phyloP scores from a whole-genome alignment of 345 rosid species.

The Alliaria petiolata region DNA sequence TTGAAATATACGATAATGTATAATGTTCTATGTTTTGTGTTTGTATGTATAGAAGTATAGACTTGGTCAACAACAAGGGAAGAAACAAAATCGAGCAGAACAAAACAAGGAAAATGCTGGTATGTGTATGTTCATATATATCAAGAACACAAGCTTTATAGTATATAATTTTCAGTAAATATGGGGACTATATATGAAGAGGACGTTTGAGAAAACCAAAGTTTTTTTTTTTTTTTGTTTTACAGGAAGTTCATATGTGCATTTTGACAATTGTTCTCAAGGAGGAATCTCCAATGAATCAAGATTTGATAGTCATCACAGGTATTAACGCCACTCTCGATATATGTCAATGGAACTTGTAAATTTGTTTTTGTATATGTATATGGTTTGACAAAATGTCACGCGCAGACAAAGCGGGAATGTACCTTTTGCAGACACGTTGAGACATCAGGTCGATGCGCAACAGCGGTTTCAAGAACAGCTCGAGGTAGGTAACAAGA shows the following conservation, averaged over 20 bases:
- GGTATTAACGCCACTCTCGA: constrained; percentile 28
- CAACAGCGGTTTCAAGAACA: constrained; percentile 59
- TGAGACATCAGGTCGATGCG: constrained; percentile 52
- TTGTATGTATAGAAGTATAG: constrained; percentile 68
- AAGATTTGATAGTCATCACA: constrained; percentile 32
- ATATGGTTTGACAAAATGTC: constrained; percentile 1
- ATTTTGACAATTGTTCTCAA: constrained; percentile 34
- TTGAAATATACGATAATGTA: no score
- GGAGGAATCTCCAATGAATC: constrained; percentile 34
- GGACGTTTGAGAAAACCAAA: no score
- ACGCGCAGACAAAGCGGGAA: constrained; percentile 34
- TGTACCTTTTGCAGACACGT: constrained; percentile 43
- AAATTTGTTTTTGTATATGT: neutral
- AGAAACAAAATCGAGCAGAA: constrained; percentile 40
- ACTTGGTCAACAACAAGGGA: constrained; percentile 69
- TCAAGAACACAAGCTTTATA: neutral
- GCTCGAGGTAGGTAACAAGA: constrained; percentile 69
- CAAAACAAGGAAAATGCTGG: constrained; percentile 48
- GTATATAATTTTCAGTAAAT: neutral
- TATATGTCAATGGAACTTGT: neutral
- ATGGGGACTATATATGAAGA: no score
- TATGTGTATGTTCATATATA: constrained; percentile 17
- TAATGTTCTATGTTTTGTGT: no score
- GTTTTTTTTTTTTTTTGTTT: no score
- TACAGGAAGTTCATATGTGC: constrained; percentile 36